Percentiles rank a stretch among this genome's conserved stretches.
phyloP scores from a whole-genome alignment of 495 filamentous ascomycete species.

The Podospora tetraspora region DNA sequence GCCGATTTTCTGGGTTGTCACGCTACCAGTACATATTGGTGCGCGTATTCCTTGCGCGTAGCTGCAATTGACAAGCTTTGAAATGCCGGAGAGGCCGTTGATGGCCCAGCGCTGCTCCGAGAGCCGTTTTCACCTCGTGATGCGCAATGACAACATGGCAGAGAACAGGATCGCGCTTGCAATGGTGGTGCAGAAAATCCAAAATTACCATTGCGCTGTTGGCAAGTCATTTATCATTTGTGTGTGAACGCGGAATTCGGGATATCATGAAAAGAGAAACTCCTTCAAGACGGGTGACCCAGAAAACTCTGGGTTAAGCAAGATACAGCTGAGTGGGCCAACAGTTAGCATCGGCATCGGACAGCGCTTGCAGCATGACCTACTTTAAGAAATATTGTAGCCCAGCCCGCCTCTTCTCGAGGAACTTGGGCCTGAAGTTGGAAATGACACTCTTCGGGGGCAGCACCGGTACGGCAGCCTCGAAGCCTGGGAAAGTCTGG shows the following conservation, averaged over 20 bases:
- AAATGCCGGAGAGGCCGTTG: neutral
- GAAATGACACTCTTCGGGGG: conserved; percentile 52
- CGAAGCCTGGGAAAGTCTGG: conserved; percentile 49
- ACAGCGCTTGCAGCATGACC: conserved; percentile 6
- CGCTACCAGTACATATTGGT: neutral
- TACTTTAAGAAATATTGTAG: conserved; percentile 55
- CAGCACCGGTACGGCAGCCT: conserved; percentile 50
- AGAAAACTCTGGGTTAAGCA: conserved; percentile 54
- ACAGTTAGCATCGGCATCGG: neutral
- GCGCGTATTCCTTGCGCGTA: neutral
- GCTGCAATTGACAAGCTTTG: neutral
- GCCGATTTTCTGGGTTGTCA: neutral
- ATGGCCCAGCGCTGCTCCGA: neutral
- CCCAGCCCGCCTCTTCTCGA: conserved; percentile 49
- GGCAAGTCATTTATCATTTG: neutral
- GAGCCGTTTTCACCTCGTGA: neutral
- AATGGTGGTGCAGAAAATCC: neutral
- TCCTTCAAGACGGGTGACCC: conserved; percentile 52
- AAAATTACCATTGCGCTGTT: conserved; percentile 29
- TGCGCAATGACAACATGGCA: neutral
- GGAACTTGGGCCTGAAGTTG: conserved; percentile 48
- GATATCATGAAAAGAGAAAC: conserved; percentile 49
- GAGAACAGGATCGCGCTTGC: neutral
- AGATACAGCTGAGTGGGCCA: conserved; percentile 40
- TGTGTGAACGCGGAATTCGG: neutral